These are phyloP conservation scores for Syzygium syzygioides DNA, from an alignment of 441 rosid species.

Conservation along the genomic window DNA sequence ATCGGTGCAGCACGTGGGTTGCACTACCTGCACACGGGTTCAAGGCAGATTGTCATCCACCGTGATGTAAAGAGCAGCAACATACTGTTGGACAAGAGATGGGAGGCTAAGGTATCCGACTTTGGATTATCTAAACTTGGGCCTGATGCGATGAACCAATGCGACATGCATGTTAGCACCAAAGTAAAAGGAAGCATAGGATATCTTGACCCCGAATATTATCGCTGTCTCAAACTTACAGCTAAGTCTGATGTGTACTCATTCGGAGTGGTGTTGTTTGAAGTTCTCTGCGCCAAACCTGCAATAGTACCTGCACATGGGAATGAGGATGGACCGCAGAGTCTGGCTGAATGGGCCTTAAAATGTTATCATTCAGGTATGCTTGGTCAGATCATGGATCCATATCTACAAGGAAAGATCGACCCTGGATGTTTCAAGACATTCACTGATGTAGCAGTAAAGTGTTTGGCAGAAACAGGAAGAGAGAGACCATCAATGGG, in stretches of 20 bases:
- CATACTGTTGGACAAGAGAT: not conserved
- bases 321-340: not conserved
- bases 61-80: not conserved
- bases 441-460: not conserved
- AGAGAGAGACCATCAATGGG: constrained; percentile 10
- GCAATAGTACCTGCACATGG: not conserved
- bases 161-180: not conserved
- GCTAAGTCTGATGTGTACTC: not conserved
- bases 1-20: not conserved
- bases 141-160: not conserved
- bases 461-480: constrained; percentile 5
- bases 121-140: not conserved
- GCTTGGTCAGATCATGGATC: constrained; percentile 10
- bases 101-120: not conserved
- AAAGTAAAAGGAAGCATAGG: not conserved
- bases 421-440: not conserved
- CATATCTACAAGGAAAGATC: constrained; percentile 7
- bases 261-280: not conserved
- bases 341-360: constrained; percentile 9
- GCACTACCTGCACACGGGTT: not conserved
- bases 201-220: not conserved
- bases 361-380: constrained; percentile 3
- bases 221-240: not conserved
- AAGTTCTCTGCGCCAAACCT: not conserved
- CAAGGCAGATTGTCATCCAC: not conserved